phyloP scores from a whole-genome alignment of 441 rosid genomes.

The Melastoma candidum region DNA sequence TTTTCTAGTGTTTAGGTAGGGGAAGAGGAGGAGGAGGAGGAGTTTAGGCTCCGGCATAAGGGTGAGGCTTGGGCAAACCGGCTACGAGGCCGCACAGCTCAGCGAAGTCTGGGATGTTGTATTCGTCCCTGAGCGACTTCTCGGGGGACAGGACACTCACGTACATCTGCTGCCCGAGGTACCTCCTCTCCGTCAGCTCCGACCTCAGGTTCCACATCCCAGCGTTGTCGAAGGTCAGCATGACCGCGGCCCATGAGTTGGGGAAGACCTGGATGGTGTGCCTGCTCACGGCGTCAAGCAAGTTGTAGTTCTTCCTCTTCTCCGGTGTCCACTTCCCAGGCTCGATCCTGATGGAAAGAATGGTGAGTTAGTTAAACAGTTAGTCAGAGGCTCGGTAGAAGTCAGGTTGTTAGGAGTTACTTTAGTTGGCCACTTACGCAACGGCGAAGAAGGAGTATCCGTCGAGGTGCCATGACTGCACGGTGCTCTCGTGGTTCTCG shows the following conservation, averaged over 20 bases:
- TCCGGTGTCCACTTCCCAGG: constrained; percentile 14
- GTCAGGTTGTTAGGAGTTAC: background rate
- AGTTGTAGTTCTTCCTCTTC: constrained; percentile 14
- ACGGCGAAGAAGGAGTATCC: constrained; percentile 7
- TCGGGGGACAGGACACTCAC: constrained; percentile 8
- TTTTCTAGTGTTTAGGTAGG: too few relatives aligned
- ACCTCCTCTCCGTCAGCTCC: constrained; percentile 5
- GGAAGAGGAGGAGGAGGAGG: too few relatives aligned
- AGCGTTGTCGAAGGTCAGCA: background rate
- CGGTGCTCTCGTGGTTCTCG: constrained; percentile 13
- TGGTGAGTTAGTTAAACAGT: background rate
- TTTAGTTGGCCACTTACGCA: constrained; percentile 7
- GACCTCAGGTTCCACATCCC: constrained; percentile 16
- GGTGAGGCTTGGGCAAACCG: constrained; percentile 4
- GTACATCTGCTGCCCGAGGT: constrained; percentile 10
- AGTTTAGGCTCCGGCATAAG: constrained; percentile 3
- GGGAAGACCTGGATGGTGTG: constrained; percentile 12
- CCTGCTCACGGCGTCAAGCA: constrained; percentile 14
- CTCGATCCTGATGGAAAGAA: constrained; percentile 7
- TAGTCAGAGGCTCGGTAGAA: background rate
- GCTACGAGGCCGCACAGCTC: constrained; percentile 1
- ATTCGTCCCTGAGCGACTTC: constrained; percentile 10
- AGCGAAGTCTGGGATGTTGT: constrained; percentile 5
- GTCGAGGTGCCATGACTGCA: constrained; percentile 10
- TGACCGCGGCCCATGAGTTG: constrained; percentile 12